These are phyloP conservation scores for Cotoneaster glaucophyllus DNA, from an alignment of 306 rosid species.

Conservation along the genomic window DNA sequence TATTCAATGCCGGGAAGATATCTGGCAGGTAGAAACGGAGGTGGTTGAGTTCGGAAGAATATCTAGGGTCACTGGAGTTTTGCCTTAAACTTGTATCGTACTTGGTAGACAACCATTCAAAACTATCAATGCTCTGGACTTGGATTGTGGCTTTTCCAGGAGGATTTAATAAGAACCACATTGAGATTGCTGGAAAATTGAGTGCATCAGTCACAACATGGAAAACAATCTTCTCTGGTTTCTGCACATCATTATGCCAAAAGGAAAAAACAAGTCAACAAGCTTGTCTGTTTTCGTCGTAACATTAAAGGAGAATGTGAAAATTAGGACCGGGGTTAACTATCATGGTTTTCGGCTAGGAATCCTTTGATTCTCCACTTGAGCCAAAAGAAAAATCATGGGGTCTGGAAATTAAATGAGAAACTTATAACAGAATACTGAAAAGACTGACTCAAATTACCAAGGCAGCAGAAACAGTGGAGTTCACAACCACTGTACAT, in stretches of 20 bases:
- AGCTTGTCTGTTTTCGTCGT: background rate
- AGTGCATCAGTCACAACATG: constrained; percentile 87
- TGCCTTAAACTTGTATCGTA: constrained; percentile 31
- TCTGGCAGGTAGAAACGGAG: constrained; percentile 88
- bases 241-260: constrained; percentile 45
- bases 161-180: constrained; percentile 91
- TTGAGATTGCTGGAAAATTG: constrained; percentile 80
- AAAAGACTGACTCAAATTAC: constrained; percentile 29
- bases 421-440: background rate
- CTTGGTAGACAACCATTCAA: constrained; percentile 56
- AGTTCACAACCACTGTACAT: constrained; percentile 85
- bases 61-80: constrained; percentile 64
- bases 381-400: background rate
- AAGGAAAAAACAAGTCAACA: constrained; percentile 11
- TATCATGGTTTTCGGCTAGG: background rate
- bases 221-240: constrained; percentile 70
- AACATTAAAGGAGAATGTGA: background rate
- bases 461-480: constrained; percentile 70
- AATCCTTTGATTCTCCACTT: background rate
- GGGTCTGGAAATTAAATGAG: background rate
- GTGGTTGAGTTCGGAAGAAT: constrained; percentile 74
- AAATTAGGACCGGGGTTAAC: background rate
- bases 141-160: constrained; percentile 74
- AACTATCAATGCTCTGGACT: constrained; percentile 61
- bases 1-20: constrained; percentile 64